Percentiles rank a stretch among this genome's conserved stretches.
phyloP scores from a whole-genome alignment of 441 rosid genomes.

The Arabidopsis hybrid region DNA sequence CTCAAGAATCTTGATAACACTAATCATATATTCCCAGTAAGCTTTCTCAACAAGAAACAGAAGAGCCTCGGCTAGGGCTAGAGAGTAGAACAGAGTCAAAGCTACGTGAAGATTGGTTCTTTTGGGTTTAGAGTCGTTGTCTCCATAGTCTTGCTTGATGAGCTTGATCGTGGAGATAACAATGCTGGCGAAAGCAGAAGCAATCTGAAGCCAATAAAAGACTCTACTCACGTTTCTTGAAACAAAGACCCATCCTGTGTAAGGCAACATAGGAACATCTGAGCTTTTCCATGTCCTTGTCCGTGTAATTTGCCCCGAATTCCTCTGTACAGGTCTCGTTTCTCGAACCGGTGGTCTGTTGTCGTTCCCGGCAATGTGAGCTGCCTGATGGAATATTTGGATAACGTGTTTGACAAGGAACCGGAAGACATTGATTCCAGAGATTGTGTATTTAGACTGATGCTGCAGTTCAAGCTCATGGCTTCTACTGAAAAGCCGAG shows the following conservation, averaged over 20 bases:
- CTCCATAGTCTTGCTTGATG: constrained; percentile 72
- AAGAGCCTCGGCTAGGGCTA: constrained; percentile 84
- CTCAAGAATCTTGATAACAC: constrained; percentile 66
- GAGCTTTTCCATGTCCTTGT: constrained; percentile 78
- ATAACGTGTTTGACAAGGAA: constrained; percentile 44
- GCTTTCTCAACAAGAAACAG: constrained; percentile 81
- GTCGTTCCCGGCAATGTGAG: constrained; percentile 8
- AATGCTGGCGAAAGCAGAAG: constrained; percentile 78
- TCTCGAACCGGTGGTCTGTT: constrained; percentile 11
- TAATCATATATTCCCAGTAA: constrained; percentile 89
- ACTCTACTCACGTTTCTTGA: constrained; percentile 77
- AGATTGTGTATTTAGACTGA: constrained; percentile 81
- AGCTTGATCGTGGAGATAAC: constrained; percentile 71
- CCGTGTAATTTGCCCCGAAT: constrained; percentile 1
- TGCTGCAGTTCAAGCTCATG: constrained; percentile 96
- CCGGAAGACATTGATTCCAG: constrained; percentile 71
- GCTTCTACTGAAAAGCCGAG: constrained; percentile 90
- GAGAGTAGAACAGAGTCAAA: constrained; percentile 74
- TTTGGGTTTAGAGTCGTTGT: constrained; percentile 52
- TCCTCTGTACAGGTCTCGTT: background rate
- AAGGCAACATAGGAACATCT: constrained; percentile 86
- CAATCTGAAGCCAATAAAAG: constrained; percentile 88
- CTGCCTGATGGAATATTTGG: constrained; percentile 36
- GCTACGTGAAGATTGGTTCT: constrained; percentile 71
- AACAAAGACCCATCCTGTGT: constrained; percentile 74